Evolutionary conservation across 2,329 filamentous ascomycete genomes (phyloP).

Genomic region (Fusarium napiforme): DNA sequence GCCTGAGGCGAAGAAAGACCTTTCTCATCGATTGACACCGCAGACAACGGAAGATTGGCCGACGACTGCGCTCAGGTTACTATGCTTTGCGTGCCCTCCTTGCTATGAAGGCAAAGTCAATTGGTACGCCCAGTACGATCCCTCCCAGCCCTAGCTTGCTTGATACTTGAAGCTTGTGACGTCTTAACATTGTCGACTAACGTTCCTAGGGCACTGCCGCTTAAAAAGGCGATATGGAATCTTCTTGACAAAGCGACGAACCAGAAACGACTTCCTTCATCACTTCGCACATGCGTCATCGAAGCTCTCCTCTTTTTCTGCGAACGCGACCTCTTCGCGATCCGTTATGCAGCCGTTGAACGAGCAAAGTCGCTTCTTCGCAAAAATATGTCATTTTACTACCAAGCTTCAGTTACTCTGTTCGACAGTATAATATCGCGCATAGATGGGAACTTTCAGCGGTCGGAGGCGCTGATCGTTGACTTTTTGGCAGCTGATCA

Average conservation of each 20-base stretch:
- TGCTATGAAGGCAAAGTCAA: constrained; percentile 48
- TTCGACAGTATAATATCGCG: constrained; percentile 49
- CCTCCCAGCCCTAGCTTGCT: fast-evolving
- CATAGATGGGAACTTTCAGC: constrained; percentile 41
- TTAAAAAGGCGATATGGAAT: constrained; percentile 45
- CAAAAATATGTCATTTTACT: constrained; percentile 48
- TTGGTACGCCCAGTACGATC: constrained; percentile 45
- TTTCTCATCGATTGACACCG: constrained; percentile 7
- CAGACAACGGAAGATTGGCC: constrained; percentile 37
- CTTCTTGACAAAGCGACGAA: constrained; percentile 37
- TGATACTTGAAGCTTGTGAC: too few species aligned
- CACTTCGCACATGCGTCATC: constrained; percentile 35
- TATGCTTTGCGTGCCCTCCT: constrained; percentile 47
- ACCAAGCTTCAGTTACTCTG: constrained; percentile 45
- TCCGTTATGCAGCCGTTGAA: constrained; percentile 41
- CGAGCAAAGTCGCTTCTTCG: constrained; percentile 40
- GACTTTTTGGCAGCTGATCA: constrained; percentile 39
- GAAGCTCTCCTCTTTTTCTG: constrained; percentile 48
- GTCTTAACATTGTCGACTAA: background rate
- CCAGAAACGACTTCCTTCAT: constrained; percentile 21
- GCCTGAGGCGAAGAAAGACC: background rate
- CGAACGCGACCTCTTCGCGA: constrained; percentile 45
- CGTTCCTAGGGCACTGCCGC: constrained; percentile 30
- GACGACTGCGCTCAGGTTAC: constrained; percentile 32
- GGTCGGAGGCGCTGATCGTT: constrained; percentile 41